phyloP scores from a whole-genome alignment of 305 asterid genomes.

The Fraxinus greggii region DNA sequence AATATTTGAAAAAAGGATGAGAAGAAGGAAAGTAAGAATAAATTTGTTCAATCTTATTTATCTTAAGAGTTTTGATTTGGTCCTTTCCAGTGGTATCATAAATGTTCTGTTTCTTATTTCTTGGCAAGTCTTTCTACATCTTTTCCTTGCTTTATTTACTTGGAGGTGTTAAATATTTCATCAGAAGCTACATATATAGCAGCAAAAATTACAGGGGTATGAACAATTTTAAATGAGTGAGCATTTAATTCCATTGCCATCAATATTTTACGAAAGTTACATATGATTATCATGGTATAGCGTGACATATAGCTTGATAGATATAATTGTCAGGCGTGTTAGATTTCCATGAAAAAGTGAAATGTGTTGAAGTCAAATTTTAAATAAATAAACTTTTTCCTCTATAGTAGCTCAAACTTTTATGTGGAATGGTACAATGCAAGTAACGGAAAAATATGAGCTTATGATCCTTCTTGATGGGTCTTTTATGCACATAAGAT shows the following conservation, averaged over 20 bases:
- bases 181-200: neutral
- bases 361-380: neutral
- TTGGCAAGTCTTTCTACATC: neutral
- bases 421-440: neutral
- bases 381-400: neutral
- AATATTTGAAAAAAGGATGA: conserved; percentile 18
- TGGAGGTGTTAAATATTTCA: neutral
- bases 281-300: neutral
- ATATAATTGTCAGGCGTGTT: neutral
- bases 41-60: neutral
- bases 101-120: neutral
- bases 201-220: neutral
- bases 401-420: neutral
- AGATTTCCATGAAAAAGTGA: neutral
- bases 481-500: neutral
- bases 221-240: neutral
- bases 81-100: neutral
- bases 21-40: conserved; percentile 8
- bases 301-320: neutral
- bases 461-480: neutral
- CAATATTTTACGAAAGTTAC: neutral
- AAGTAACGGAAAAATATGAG: neutral
- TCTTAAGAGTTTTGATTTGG: neutral
- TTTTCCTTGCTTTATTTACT: neutral
- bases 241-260: neutral